Conservation (phyloP, 176 grass and related monocot genomes). For the Musa beccarii region DNA sequence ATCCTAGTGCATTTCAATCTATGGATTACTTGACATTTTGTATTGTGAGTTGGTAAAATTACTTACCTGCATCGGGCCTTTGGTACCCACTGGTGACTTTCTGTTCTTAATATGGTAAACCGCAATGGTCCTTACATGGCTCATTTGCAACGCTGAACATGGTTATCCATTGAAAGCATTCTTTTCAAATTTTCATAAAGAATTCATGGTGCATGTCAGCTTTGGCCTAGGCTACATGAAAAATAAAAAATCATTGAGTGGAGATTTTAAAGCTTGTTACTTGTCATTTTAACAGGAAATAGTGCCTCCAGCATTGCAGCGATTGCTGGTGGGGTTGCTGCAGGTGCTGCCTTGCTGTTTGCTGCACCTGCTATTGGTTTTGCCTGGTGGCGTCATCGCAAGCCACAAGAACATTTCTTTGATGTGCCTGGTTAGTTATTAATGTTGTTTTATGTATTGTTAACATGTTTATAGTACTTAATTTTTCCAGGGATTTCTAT, state of each 20-base stretch:
- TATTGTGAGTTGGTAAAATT: too few relatives aligned
- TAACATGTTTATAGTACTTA: background rate
- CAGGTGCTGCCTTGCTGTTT: slow-evolving; percentile 7
- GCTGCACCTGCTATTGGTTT: slow-evolving; percentile 9
- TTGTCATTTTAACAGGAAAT: background rate
- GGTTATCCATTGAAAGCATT: background rate
- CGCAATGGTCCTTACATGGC: too few relatives aligned
- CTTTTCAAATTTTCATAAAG: background rate
- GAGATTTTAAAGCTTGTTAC: background rate
- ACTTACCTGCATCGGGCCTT: too few relatives aligned
- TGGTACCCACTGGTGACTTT: too few relatives aligned
- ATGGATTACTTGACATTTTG: too few relatives aligned
- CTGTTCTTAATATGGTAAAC: too few relatives aligned
- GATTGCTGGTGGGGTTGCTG: slow-evolving; percentile 8
- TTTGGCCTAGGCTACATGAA: background rate
- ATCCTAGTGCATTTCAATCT: too few relatives aligned
- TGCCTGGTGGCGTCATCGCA: slow-evolving; percentile 7
- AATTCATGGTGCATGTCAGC: background rate
- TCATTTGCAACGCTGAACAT: background rate
- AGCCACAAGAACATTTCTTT: slow-evolving; percentile 5
- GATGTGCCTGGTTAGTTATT: slow-evolving; percentile 6
- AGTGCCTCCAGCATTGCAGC: background rate
- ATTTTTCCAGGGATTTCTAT: background rate
- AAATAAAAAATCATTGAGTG: background rate
- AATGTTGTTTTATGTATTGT: background rate